Evolutionary conservation across 2,329 filamentous ascomycete genomes (phyloP), one percentile per base, ranked within the genome.

Genomic region (Orbilia javanica): DNA sequence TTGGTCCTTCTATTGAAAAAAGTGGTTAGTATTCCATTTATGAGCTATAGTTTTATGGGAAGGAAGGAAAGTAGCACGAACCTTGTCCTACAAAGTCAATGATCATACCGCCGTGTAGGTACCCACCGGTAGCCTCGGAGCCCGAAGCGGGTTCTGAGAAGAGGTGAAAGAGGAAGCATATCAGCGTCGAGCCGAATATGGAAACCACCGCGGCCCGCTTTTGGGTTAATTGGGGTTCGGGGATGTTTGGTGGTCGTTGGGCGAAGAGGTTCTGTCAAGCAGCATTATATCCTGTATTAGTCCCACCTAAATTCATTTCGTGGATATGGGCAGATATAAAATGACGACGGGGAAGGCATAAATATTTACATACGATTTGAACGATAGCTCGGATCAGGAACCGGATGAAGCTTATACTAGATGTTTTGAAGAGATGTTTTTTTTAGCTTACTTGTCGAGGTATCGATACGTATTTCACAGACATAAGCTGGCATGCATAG

Each of bases 81-180:
- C 81, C 88, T 82, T 92, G 90, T 13, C 90, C 90, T 80, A 92
- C 86, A 80, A 92, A 90, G 81, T 92, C 90, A 80, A 91, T 87
- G 25, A 92, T 86, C 63, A 91, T 85, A 36, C 90, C 90, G 25
- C 90, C 90, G 79, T 92, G 90, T 25, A 91, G 86, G 81, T 91
- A 92, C 25, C 90, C 90, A 65, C 89, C 86, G 75, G 89, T 87
- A 42, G 88, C 86, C 81, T 91, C 90, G 76, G 87, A 86, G n/a
- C 88, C 89, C 22, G 84, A 83, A 0, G 89, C 87, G 0, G 89
- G 84, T 6, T 87, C 83, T n/a, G 86, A 85, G 39, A 90, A 84
- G 3, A 89, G 81, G 82, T 92, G 90, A 48, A 89, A 83, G 2
- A 91, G 83, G 67, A 90, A 86, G 84, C 90, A 91, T 63, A 91